Conservation (phyloP, 2,329 filamentous ascomycete genomes). For the Tolypocladium cylindrosporum region DNA sequence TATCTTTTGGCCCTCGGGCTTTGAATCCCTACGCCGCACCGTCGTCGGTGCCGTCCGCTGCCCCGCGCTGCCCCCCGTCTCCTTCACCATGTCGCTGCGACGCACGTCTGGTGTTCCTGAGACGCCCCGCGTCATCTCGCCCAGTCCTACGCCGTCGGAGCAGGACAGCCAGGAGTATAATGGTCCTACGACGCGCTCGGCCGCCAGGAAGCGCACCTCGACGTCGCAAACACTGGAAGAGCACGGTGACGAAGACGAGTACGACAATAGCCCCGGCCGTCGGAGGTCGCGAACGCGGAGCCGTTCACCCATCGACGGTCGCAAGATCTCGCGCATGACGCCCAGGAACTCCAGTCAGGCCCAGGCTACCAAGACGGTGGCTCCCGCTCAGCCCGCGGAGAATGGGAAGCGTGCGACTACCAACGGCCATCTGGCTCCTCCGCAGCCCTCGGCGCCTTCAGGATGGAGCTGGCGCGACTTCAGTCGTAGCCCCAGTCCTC, state of each 20-base stretch:
- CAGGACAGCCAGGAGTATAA: constrained; percentile 38
- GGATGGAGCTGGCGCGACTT: constrained; percentile 79
- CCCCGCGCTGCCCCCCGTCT: constrained; percentile 51
- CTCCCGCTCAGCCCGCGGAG: constrained; percentile 14
- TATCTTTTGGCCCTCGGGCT: constrained; percentile 35
- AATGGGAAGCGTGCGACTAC: constrained; percentile 22
- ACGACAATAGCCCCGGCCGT: constrained; percentile 34
- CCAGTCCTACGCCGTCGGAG: constrained; percentile 56
- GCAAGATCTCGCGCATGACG: constrained; percentile 43
- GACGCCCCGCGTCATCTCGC: constrained; percentile 82
- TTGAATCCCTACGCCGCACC: constrained; percentile 36
- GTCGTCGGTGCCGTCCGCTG: constrained; percentile 46
- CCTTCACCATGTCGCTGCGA: constrained; percentile 41
- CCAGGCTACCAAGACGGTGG: constrained; percentile 14
- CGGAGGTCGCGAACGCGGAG: constrained; percentile 61
- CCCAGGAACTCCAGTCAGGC: constrained; percentile 32
- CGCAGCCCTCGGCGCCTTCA: constrained; percentile 42
- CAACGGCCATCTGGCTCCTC: constrained; percentile 64
- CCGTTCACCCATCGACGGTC: constrained; percentile 52
- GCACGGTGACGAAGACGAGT: constrained; percentile 39
- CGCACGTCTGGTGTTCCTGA: constrained; percentile 52
- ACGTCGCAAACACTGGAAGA: constrained; percentile 54
- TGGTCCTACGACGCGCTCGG: constrained; percentile 69
- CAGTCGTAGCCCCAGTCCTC: constrained; percentile 82
- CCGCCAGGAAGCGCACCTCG: constrained; percentile 45